These are phyloP conservation scores for Solanum dulcamara DNA, from an alignment of 257 asterid genomes.

Conservation along the genomic window DNA sequence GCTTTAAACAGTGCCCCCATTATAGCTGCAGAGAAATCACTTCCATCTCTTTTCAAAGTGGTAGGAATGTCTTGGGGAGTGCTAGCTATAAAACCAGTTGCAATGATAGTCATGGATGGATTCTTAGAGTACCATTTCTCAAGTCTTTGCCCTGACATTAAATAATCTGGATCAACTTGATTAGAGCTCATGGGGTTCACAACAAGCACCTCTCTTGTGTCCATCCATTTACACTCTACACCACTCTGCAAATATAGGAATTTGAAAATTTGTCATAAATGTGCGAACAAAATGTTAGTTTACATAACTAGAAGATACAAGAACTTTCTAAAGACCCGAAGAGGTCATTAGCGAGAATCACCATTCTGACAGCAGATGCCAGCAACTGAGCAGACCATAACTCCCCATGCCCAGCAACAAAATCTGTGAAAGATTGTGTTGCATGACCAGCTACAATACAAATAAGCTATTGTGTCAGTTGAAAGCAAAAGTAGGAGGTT, in stretches of 20 bases:
- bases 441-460: slow-evolving; percentile 87
- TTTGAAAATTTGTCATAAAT: neutral
- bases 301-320: neutral
- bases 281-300: neutral
- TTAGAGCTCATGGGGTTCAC: slow-evolving; percentile 72
- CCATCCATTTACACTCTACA: slow-evolving; percentile 68
- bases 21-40: slow-evolving; percentile 99
- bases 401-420: slow-evolving; percentile 98
- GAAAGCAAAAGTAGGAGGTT: neutral
- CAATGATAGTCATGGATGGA: slow-evolving; percentile 60
- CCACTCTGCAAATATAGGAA: slow-evolving; percentile 45
- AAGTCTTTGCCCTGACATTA: slow-evolving; percentile 63
- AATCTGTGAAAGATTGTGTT: slow-evolving; percentile 86
- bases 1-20: slow-evolving; percentile 90
- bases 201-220: slow-evolving; percentile 89
- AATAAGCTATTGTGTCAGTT: slow-evolving; percentile 2
- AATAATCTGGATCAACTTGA: slow-evolving; percentile 93
- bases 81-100: slow-evolving; percentile 92
- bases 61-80: slow-evolving; percentile 89
- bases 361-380: slow-evolving; percentile 79
- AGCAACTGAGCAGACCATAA: slow-evolving; percentile 90
- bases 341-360: slow-evolving; percentile 13
- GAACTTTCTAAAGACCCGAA: neutral
- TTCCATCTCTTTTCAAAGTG: slow-evolving; percentile 96
- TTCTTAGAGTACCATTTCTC: slow-evolving; percentile 73